phyloP scores from a whole-genome alignment of 2,329 filamentous ascomycete genomes.

The Sporothrix curviconia region DNA sequence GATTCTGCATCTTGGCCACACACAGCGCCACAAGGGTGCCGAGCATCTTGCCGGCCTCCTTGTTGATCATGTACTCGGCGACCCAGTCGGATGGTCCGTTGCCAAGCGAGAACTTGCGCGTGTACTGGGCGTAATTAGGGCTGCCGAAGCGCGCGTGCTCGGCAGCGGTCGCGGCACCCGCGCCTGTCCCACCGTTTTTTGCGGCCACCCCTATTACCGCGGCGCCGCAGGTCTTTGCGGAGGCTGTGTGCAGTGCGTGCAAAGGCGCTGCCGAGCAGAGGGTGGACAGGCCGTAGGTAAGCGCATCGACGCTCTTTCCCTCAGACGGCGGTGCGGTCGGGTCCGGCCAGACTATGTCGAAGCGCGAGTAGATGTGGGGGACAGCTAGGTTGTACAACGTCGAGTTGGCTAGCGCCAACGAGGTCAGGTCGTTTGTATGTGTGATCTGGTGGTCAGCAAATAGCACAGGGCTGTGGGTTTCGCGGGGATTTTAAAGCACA shows the following conservation, averaged over 20 bases:
- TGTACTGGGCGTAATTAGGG: constrained; percentile 73
- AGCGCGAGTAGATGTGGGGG: constrained; percentile 74
- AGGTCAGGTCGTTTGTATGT: constrained; percentile 74
- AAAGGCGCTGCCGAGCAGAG: constrained; percentile 58
- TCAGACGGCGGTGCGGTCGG: constrained; percentile 57
- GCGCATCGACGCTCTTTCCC: constrained; percentile 68
- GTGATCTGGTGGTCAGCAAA: constrained; percentile 59
- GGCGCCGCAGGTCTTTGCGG: constrained; percentile 15
- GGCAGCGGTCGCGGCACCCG: not conserved
- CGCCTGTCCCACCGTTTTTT: constrained; percentile 16
- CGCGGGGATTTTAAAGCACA: constrained; percentile 6
- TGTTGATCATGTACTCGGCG: constrained; percentile 72
- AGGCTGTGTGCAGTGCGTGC: constrained; percentile 33
- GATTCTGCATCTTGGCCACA: constrained; percentile 71
- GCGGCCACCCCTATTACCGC: not conserved
- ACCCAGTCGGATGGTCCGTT: constrained; percentile 76
- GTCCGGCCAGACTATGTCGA: constrained; percentile 86
- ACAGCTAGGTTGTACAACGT: constrained; percentile 68
- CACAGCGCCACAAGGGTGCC: constrained; percentile 73
- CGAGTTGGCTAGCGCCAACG: constrained; percentile 71
- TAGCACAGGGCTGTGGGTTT: not conserved
- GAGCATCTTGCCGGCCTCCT: constrained; percentile 84
- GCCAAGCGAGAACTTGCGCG: constrained; percentile 75
- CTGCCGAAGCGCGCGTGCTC: constrained; percentile 24
- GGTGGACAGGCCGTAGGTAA: constrained; percentile 76